Percentiles rank a stretch among this genome's conserved stretches.
Conservation (phyloP, 768 basidiomycete species). For the Dendrothele bispora region DNA sequence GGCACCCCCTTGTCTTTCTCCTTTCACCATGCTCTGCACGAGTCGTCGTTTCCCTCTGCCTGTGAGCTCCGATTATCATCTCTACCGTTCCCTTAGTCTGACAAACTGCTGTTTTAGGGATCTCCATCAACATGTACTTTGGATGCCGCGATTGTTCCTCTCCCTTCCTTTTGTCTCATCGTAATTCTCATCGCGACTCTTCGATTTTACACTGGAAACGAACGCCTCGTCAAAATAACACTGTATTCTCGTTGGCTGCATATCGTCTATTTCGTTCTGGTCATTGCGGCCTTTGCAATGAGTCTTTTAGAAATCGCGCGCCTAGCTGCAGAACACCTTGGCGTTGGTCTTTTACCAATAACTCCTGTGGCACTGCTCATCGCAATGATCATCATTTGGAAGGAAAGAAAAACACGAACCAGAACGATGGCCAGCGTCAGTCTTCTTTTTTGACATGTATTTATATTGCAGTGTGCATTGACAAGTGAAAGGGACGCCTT, state of each 20-base stretch:
- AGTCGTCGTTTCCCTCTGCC: no score
- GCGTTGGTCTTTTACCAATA: constrained; percentile 27
- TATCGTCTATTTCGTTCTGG: constrained; percentile 23
- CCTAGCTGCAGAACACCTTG: constrained; percentile 23
- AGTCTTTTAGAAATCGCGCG: constrained; percentile 28
- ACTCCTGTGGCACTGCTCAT: constrained; percentile 18
- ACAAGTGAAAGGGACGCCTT: not conserved
- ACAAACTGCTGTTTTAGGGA: no score
- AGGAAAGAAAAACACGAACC: not conserved
- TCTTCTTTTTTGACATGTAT: no score
- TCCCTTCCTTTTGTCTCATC: constrained; percentile 27
- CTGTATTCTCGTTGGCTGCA: constrained; percentile 18
- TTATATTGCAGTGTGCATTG: not conserved
- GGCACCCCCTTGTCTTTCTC: no score
- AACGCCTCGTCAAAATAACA: not conserved
- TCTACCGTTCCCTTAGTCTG: no score
- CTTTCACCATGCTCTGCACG: no score
- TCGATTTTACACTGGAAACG: not conserved
- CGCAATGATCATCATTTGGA: constrained; percentile 7
- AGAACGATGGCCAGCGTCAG: not conserved
- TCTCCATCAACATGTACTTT: constrained; percentile 30
- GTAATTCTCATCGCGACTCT: constrained; percentile 8
- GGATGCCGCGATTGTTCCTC: constrained; percentile 25
- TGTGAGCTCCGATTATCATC: no score
- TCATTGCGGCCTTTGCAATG: constrained; percentile 24